These are phyloP conservation scores for Lasiodiplodia hormozganensis DNA, from an alignment of 2,329 filamentous ascomycete genomes.

Conservation along the genomic window DNA sequence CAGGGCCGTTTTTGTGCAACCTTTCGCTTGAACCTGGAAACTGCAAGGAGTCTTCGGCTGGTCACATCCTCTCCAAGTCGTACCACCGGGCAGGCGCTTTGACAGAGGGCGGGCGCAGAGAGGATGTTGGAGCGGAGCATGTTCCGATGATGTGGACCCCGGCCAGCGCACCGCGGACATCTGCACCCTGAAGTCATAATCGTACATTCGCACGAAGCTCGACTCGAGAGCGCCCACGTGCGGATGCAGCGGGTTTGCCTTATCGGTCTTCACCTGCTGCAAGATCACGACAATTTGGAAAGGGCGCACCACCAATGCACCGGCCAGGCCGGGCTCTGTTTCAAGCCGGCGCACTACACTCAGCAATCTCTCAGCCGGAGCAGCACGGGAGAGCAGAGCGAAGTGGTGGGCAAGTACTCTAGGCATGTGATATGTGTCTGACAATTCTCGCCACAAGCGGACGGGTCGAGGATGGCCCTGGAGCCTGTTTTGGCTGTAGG, in stretches of 20 bases:
- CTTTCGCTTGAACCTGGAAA: constrained; percentile 7
- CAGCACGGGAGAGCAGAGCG: constrained; percentile 2
- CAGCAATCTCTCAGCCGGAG: not conserved
- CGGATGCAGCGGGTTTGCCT: constrained; percentile 13
- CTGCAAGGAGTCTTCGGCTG: constrained; percentile 22
- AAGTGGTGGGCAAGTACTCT: constrained; percentile 20
- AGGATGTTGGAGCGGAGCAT: constrained; percentile 8
- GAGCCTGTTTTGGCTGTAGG: not conserved
- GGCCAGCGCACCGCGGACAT: constrained; percentile 1
- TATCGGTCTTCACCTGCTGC: constrained; percentile 7
- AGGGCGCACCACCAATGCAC: not conserved
- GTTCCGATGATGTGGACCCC: not conserved
- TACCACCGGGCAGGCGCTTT: not conserved
- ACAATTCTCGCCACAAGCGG: constrained; percentile 6
- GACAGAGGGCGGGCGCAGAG: not conserved
- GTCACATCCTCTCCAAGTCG: constrained; percentile 9
- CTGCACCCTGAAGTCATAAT: constrained; percentile 23
- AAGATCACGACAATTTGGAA: not conserved
- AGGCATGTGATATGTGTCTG: constrained; percentile 26
- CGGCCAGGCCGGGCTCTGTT: constrained; percentile 1
- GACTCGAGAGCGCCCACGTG: constrained; percentile 14
- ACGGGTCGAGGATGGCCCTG: not conserved
- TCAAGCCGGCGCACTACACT: not conserved
- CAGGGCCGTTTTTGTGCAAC: constrained; percentile 19
- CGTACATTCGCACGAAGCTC: not conserved